phyloP scores from a whole-genome alignment of 2,329 filamentous ascomycete genomes.

The Plenodomus biglobosus region DNA sequence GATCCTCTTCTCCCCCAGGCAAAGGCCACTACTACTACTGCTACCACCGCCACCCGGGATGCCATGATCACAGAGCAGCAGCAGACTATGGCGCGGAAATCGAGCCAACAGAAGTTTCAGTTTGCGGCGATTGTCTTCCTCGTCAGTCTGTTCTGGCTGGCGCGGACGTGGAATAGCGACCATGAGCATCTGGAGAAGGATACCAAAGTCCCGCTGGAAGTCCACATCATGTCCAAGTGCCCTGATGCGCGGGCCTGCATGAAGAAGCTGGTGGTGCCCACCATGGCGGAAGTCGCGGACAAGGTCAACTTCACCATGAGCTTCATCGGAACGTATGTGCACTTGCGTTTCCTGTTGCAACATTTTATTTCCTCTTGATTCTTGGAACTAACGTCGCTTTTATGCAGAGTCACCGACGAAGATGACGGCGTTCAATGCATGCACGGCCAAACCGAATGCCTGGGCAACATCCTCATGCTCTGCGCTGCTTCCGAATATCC shows the following conservation, averaged over 20 bases:
- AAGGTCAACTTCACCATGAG: constrained; percentile 91
- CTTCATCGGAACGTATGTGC: constrained; percentile 76
- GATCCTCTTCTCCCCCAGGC: constrained; percentile 30
- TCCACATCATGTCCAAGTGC: constrained; percentile 94
- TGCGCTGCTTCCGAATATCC: constrained; percentile 83
- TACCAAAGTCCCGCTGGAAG: constrained; percentile 73
- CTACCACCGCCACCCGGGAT: constrained; percentile 8
- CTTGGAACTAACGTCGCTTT: not conserved
- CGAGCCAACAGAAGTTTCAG: constrained; percentile 25
- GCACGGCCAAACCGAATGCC: constrained; percentile 86
- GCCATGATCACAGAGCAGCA: not conserved
- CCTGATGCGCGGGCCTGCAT: constrained; percentile 87
- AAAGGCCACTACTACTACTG: not conserved
- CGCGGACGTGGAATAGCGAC: constrained; percentile 28
- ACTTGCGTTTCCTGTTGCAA: not conserved
- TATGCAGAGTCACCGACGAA: constrained; percentile 60
- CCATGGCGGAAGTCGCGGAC: constrained; percentile 77
- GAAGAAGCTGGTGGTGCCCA: constrained; percentile 75
- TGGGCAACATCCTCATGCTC: constrained; percentile 92
- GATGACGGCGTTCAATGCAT: constrained; percentile 85
- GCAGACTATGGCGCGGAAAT: not conserved
- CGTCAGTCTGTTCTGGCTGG: constrained; percentile 37
- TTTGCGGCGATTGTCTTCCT: constrained; percentile 28
- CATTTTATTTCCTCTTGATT: too few species aligned
- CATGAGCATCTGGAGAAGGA: constrained; percentile 26